phyloP scores from a whole-genome alignment of 495 filamentous ascomycete genomes.

The Sporormia fimetaria region DNA sequence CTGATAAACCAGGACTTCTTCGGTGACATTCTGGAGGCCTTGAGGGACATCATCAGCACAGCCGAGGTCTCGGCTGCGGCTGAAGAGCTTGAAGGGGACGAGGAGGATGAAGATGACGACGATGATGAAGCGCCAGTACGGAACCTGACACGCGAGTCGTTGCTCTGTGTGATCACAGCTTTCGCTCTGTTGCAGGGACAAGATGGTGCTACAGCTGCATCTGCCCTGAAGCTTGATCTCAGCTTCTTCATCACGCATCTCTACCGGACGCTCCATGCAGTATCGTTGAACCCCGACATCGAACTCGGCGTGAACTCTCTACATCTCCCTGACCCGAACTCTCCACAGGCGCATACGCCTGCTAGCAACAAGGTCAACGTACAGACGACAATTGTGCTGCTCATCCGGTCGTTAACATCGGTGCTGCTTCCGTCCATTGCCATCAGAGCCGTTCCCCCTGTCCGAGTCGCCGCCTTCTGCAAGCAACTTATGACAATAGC shows the following conservation, averaged over 20 bases:
- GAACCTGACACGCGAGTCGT: slow-evolving; percentile 67
- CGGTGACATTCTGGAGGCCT: slow-evolving; percentile 82
- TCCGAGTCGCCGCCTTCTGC: slow-evolving; percentile 79
- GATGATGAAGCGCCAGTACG: slow-evolving; percentile 38
- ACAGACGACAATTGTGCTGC: slow-evolving; percentile 79
- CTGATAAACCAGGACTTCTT: slow-evolving; percentile 98
- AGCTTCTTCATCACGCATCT: slow-evolving; percentile 91
- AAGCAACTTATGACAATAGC: slow-evolving; percentile 77
- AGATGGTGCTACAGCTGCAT: slow-evolving; percentile 54
- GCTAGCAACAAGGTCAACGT: slow-evolving; percentile 68
- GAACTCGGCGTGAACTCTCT: slow-evolving; percentile 73
- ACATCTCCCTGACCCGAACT: slow-evolving; percentile 64
- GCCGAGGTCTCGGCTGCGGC: slow-evolving; percentile 39
- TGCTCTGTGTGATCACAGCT: slow-evolving; percentile 92
- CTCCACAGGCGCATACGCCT: slow-evolving; percentile 25
- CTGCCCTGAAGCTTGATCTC: slow-evolving; percentile 69
- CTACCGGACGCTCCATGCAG: slow-evolving; percentile 66
- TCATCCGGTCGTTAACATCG: slow-evolving; percentile 71
- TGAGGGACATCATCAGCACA: slow-evolving; percentile 78
- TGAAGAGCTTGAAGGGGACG: slow-evolving; percentile 35
- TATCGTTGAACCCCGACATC: slow-evolving; percentile 72
- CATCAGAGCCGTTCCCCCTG: slow-evolving; percentile 50
- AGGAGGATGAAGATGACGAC: slow-evolving; percentile 37
- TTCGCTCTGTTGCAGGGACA: slow-evolving; percentile 89
- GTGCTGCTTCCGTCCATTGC: slow-evolving; percentile 58